Evolutionary conservation across 345 rosid genomes (phyloP).

Genomic region (Citrus australasica): DNA sequence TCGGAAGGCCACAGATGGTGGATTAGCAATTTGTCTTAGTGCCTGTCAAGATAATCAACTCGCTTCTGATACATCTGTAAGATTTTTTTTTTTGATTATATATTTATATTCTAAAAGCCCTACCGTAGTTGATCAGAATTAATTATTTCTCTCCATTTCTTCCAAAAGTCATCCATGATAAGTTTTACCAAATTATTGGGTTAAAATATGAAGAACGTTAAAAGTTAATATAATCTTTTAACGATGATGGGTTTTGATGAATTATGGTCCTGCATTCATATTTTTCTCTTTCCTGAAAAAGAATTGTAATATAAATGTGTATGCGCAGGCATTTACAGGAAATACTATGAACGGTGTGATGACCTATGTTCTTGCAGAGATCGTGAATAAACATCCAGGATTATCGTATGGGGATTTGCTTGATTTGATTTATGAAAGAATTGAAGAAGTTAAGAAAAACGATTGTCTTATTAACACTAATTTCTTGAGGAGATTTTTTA

Average conservation of each 20-base stretch:
- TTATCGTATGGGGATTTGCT: conserved; percentile 36
- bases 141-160: no score
- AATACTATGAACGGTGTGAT: conserved; percentile 39
- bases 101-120: no score
- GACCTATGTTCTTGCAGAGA: conserved; percentile 35
- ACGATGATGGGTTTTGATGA: no score
- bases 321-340: conserved; percentile 34
- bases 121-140: no score
- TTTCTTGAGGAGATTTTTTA: conserved; percentile 22
- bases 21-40: conserved; percentile 46
- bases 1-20: conserved; percentile 45
- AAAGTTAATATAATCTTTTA: no score
- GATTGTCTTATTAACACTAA: conserved; percentile 18
- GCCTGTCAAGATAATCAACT: conserved; percentile 47
- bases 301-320: no score
- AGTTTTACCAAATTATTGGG: no score
- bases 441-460: conserved; percentile 26
- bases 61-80: conserved; percentile 47
- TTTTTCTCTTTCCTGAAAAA: no score
- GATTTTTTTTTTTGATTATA: background rate
- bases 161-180: no score
- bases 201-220: no score
- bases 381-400: conserved; percentile 5
- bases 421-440: conserved; percentile 19
- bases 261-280: no score